These are phyloP conservation scores for Xylariaceae sp. DNA, from an alignment of 2,329 filamentous ascomycete genomes.

Conservation along the genomic window DNA sequence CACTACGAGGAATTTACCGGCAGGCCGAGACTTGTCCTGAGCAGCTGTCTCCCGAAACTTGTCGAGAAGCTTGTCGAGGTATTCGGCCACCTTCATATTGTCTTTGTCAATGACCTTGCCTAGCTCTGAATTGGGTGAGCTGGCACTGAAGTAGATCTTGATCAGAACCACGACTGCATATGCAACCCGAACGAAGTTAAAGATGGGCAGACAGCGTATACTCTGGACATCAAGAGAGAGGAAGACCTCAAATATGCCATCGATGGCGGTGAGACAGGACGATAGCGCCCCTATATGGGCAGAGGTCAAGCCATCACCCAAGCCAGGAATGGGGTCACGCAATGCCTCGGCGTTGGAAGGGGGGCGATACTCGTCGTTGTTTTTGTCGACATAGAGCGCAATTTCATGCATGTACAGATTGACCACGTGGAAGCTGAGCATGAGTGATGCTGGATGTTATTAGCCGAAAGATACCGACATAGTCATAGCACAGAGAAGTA, in stretches of 20 bases:
- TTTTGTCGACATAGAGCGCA: conserved; percentile 62
- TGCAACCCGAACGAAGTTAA: conserved; percentile 67
- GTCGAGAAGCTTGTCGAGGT: conserved; percentile 66
- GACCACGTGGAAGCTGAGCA: conserved; percentile 61
- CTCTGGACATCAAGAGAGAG: conserved; percentile 54
- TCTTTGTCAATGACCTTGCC: conserved; percentile 66
- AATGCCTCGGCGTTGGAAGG: conserved; percentile 44
- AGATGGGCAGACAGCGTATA: conserved; percentile 64
- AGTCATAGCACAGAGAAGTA: conserved; percentile 10
- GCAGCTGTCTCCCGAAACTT: conserved; percentile 63
- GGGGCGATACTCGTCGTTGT: conserved; percentile 43
- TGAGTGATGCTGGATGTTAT: conserved; percentile 49
- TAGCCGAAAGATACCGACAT: conserved; percentile 14
- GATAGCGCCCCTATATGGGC: conserved; percentile 65
- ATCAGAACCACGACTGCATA: conserved; percentile 70
- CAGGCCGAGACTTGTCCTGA: conserved; percentile 60
- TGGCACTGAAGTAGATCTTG: conserved; percentile 68
- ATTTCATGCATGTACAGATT: conserved; percentile 75
- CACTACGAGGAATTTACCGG: conserved; percentile 67
- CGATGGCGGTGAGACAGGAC: conserved; percentile 62
- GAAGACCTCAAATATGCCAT: conserved; percentile 64
- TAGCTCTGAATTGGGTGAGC: conserved; percentile 60
- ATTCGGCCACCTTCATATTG: conserved; percentile 60
- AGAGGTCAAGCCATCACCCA: conserved; percentile 41
- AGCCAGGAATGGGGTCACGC: conserved; percentile 38